Conservation (phyloP, 2,329 filamentous ascomycete species). For the Talaromyces verruculosus region DNA sequence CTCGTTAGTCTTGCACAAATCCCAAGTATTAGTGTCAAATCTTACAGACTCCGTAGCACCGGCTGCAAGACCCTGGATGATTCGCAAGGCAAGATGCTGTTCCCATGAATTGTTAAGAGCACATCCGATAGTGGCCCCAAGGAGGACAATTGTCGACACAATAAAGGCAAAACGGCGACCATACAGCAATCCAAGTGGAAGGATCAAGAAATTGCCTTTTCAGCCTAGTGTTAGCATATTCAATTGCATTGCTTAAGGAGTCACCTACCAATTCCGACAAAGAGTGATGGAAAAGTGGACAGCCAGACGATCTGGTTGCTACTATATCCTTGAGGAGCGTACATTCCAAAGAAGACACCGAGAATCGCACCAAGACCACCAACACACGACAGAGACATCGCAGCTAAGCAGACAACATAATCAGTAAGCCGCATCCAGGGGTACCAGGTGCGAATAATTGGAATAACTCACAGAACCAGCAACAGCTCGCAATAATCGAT, state of each 20-base stretch:
- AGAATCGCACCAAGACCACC: constrained; percentile 36
- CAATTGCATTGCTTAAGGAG: not conserved
- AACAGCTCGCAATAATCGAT: constrained; percentile 30
- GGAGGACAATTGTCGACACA: constrained; percentile 32
- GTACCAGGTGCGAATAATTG: too few species aligned
- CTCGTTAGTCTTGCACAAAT: not conserved
- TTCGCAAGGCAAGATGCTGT: constrained; percentile 40
- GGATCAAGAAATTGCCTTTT: constrained; percentile 38
- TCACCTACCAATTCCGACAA: constrained; percentile 40
- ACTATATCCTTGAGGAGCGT: constrained; percentile 28
- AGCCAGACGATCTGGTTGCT: constrained; percentile 35
- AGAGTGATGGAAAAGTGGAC: constrained; percentile 41
- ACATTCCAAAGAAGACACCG: constrained; percentile 35
- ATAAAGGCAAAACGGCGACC: constrained; percentile 42
- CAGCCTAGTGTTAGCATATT: not conserved
- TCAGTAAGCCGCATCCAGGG: not conserved
- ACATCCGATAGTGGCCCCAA: constrained; percentile 37
- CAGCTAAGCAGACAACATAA: constrained; percentile 8
- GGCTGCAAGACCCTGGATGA: constrained; percentile 40
- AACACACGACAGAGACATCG: constrained; percentile 31
- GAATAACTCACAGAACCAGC: constrained; percentile 29
- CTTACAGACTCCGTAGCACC: constrained; percentile 41
- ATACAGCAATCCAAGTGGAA: constrained; percentile 42
- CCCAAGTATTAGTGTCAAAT: not conserved
- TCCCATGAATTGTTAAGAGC: constrained; percentile 36